Base-by-base conservation (phyloP, 768 basidiomycete genomes). In the Naganishia kalamii region DNA sequence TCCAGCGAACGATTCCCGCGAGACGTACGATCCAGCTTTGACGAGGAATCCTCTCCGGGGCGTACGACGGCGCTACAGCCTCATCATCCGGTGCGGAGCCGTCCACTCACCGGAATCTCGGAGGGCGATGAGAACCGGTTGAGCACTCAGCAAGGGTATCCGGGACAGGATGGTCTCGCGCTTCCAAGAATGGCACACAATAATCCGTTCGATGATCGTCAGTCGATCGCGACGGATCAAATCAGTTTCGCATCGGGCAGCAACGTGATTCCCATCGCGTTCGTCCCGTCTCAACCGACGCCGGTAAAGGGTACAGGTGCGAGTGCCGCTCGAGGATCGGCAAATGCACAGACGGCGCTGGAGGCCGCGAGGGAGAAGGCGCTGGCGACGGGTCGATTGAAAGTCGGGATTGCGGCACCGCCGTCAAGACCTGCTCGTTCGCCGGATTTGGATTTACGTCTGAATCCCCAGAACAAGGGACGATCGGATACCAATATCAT, bases 221-320 rank as follows among this genome's bases (percentile, higher is more conserved):
- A 71, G 44, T 73, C 70, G 44, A 67, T 76, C n/a, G 67, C 60
- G 15, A 65, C 69, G n/a, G 65, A 71, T 59, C 29, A 69, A 47
- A 40, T 52, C 30, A 51, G 64, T 43, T 67, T 68, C 49, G 68
- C 54, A 8, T 57, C 54, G 3, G 59, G 51, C 23, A 72, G 69
- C 23, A 70, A 76, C 49, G 73, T 75, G 29, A 76, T 76, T 32
- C 76, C 75, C 0, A 77, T 76, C 41, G 75, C 76, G 41, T 77
- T 69, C 48, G 71, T 75, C 30, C 73, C 74, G 17, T 66, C 74
- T 1, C 63, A 68, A 19, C 60, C 61, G 51, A 69, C 66, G 17
- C 67, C 33, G 33, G 13, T 25, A 23, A n/a, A 40, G n/a, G 32
- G 25, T 11, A 62, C 29, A 32, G 60, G 57, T 19, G 4, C 57